Conservation (phyloP, 225 moss, liverwort and hornwort genomes). For the Pleurozium schreberi region DNA sequence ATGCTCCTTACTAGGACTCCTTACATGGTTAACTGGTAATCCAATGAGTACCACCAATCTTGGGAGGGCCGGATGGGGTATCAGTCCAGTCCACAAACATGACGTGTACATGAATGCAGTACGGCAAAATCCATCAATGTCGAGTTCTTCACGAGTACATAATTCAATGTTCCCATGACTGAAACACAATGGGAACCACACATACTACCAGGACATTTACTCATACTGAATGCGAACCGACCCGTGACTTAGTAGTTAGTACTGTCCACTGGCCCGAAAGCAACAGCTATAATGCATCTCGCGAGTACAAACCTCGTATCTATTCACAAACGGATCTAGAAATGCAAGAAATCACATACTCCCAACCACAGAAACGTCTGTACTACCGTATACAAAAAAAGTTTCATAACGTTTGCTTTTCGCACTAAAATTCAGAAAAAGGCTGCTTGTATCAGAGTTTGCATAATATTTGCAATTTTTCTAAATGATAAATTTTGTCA, state of each 20-base stretch:
- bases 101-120: neutral
- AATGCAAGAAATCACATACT: neutral
- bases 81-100: neutral
- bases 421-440: neutral
- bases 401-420: neutral
- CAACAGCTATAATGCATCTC: neutral
- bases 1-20: neutral
- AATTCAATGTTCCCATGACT: neutral
- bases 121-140: neutral
- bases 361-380: neutral
- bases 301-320: neutral
- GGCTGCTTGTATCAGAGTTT: neutral
- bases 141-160: neutral
- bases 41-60: neutral
- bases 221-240: neutral
- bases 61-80: neutral
- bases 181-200: neutral
- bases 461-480: too few relatives aligned
- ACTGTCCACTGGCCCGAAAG: neutral
- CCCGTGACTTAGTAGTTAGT: neutral
- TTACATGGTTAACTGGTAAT: neutral
- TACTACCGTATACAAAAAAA: neutral
- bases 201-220: neutral
- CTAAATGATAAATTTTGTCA: too few relatives aligned
- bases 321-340: neutral